Evolutionary conservation across 2,329 filamentous ascomycete species (phyloP).

Genomic region (Calycina marina): DNA sequence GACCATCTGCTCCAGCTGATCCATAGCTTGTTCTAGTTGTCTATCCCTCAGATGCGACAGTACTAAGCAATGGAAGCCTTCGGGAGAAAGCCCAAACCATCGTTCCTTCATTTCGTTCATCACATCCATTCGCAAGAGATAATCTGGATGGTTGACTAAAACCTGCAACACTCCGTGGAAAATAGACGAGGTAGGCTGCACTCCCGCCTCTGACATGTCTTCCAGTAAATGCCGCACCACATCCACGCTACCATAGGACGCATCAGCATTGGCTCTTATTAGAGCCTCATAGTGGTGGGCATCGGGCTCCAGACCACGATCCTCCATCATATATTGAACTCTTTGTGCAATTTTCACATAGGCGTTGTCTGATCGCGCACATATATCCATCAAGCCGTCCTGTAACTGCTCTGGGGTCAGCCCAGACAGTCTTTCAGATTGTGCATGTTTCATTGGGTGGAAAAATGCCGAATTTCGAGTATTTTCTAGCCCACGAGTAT

Average conservation of each 20-base stretch:
- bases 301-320: conserved; percentile 39
- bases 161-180: conserved; percentile 62
- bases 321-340: conserved; percentile 42
- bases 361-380: no score
- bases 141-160: conserved; percentile 75
- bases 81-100: conserved; percentile 51
- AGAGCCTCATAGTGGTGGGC: conserved; percentile 57
- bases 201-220: conserved; percentile 50
- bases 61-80: conserved; percentile 51
- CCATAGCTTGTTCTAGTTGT: conserved; percentile 68
- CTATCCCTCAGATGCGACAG: conserved; percentile 66
- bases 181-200: conserved; percentile 49
- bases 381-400: no score
- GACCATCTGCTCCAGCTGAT: conserved; percentile 53
- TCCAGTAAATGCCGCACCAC: conserved; percentile 48
- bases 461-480: no score
- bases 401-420: no score
- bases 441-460: no score
- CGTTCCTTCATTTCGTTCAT: conserved; percentile 58
- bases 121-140: conserved; percentile 56
- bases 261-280: conserved; percentile 55
- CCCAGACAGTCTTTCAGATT: no score
- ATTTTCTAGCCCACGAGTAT: no score
- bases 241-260: conserved; percentile 47
- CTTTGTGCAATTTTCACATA: conserved; percentile 30